These are phyloP conservation scores for Raddia distichophylla DNA, from an alignment of 176 grass and related monocot species.

Conservation along the genomic window DNA sequence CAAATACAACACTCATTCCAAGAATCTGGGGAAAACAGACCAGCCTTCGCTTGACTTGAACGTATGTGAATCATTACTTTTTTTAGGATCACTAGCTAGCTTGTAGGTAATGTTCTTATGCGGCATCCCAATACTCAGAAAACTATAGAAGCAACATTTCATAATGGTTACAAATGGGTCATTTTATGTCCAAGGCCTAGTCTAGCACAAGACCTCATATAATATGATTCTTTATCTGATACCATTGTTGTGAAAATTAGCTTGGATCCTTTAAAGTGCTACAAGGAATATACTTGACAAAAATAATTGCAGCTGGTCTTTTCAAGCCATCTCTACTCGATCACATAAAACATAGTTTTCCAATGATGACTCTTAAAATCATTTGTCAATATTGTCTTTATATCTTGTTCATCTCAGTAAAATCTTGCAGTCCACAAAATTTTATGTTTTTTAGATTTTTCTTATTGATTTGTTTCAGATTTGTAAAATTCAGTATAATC, in stretches of 20 bases:
- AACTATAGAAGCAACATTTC: neutral
- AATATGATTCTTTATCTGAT: neutral
- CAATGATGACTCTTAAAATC: neutral
- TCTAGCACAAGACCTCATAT: neutral
- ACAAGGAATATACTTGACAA: neutral
- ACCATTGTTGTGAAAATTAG: neutral
- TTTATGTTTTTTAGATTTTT: neutral
- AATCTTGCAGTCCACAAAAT: too few relatives aligned
- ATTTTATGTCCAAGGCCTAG: conserved; percentile 29
- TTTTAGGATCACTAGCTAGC: conserved; percentile 18
- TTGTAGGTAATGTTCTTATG: neutral
- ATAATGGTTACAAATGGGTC: neutral
- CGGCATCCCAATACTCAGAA: neutral
- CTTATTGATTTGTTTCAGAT: neutral
- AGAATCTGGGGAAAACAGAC: conserved; percentile 69
- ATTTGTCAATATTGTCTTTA: too few relatives aligned
- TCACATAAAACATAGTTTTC: neutral
- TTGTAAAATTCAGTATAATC: too few relatives aligned
- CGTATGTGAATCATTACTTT: conserved; percentile 50
- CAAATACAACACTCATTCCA: conserved; percentile 75
- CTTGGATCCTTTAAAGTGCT: neutral
- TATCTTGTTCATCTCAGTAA: too few relatives aligned
- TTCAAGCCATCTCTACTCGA: neutral
- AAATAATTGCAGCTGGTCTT: neutral
- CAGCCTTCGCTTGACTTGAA: conserved; percentile 76